These are phyloP conservation scores for Chaetomium fimeti DNA, from an alignment of 495 filamentous ascomycete genomes.

Conservation along the genomic window DNA sequence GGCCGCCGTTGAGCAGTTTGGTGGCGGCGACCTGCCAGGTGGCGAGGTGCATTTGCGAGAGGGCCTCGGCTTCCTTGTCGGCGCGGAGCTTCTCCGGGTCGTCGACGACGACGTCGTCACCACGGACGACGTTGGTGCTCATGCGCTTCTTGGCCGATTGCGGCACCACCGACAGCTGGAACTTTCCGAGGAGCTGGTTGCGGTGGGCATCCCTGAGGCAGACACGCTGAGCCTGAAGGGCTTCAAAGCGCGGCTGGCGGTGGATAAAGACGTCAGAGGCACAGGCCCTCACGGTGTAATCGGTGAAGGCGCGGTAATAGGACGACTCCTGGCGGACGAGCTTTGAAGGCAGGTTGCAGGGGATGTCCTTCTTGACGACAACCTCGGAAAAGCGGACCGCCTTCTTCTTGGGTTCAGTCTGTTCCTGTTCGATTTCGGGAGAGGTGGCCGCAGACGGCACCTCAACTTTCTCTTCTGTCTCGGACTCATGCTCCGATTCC, in stretches of 20 bases:
- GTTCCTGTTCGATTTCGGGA: conserved; percentile 22
- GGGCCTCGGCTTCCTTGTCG: conserved; percentile 77
- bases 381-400: conserved; percentile 72
- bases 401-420: conserved; percentile 58
- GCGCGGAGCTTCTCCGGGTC: conserved; percentile 62
- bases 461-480: conserved; percentile 28
- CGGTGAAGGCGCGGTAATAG: conserved; percentile 89
- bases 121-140: conserved; percentile 57
- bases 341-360: conserved; percentile 48
- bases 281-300: conserved; percentile 57
- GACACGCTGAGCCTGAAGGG: conserved; percentile 77
- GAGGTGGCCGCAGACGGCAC: conserved; percentile 33
- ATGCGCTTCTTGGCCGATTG: conserved; percentile 58
- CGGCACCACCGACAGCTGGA: conserved; percentile 59
- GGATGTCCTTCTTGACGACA: conserved; percentile 46
- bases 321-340: conserved; percentile 65
- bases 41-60: conserved; percentile 68
- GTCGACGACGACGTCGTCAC: conserved; percentile 53
- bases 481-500: conserved; percentile 30
- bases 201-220: conserved; percentile 61
- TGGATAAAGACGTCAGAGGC: conserved; percentile 77
- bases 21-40: conserved; percentile 80
- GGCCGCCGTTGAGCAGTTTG: conserved; percentile 75
- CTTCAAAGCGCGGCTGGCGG: conserved; percentile 80
- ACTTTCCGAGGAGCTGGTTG: conserved; percentile 74